Base-by-base conservation (phyloP, 176 grass and related monocot genomes). In the Luzula sylvatica region DNA sequence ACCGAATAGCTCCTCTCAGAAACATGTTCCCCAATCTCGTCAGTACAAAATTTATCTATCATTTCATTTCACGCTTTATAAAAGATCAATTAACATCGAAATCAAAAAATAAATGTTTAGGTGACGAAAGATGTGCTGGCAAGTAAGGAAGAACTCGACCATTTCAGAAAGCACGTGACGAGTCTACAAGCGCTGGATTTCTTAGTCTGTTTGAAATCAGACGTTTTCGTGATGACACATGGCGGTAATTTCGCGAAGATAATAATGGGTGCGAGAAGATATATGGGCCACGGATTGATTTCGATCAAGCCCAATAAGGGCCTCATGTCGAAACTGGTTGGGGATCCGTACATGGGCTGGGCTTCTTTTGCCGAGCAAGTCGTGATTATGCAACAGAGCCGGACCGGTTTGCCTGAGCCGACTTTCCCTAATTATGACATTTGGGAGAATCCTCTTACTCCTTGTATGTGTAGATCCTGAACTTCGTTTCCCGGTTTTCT, bases 1-100 rank as follows among this genome's bases (percentile, higher is more conserved):
- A 74, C 59, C 60, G 81, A 63, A 96, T 96, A 80, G 81, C 81
- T 15, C 84, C 81, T 3, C 60, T 96, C n/a, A 89, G 81, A 68
- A 88, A 96, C 59, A 86, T 89, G 84, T 96, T 96, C 64, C 90
- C 80, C 11, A 96, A 96, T 77, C 54, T 96, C 77, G 90, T 96
- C 62, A 38, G 30, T 35, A 35, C 30, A 35, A 35, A 9, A n/a
- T n/a, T n/a, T n/a, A n/a, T n/a, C n/a, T n/a, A n/a, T n/a, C n/a
- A n/a, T n/a, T n/a, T n/a, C n/a, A n/a, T n/a, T n/a, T n/a, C n/a
- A n/a, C n/a, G n/a, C n/a, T n/a, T n/a, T n/a, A n/a, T n/a, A n/a
- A n/a, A n/a, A n/a, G n/a, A n/a, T n/a, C n/a, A n/a, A 56, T 55
- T n/a, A n/a, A n/a, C 8, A 47, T 56, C 53, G 46, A 23, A 38